Percentiles rank a stretch among this genome's conserved stretches.
These are phyloP conservation scores for Chalara sp. DNA, from an alignment of 2,329 filamentous ascomycete genomes.

Conservation along the genomic window DNA sequence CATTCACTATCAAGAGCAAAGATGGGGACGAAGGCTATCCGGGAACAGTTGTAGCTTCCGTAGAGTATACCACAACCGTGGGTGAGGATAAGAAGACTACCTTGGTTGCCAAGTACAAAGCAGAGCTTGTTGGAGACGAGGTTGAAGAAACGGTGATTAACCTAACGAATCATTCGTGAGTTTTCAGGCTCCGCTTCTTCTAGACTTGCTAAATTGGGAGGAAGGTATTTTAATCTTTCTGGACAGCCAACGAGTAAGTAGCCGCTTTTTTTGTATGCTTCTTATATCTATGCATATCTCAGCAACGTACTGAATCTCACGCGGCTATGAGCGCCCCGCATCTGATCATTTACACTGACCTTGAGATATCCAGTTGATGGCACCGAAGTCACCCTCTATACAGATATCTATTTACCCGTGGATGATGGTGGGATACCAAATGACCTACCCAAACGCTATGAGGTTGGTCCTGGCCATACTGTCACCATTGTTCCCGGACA, in stretches of 20 bases:
- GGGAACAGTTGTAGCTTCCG: slow-evolving; percentile 69
- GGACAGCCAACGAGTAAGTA: slow-evolving; percentile 38
- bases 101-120: slow-evolving; percentile 82
- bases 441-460: background rate
- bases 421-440: slow-evolving; percentile 68
- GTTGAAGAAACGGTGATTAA: slow-evolving; percentile 88
- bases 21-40: slow-evolving; percentile 90
- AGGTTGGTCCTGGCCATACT: slow-evolving; percentile 43
- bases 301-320: too few species aligned
- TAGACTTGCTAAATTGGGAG: background rate
- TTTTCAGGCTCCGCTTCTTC: slow-evolving; percentile 3
- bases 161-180: slow-evolving; percentile 90
- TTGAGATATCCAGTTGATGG: slow-evolving; percentile 37
- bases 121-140: slow-evolving; percentile 60
- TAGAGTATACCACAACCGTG: slow-evolving; percentile 72
- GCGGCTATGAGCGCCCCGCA: too few species aligned
- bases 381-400: slow-evolving; percentile 51
- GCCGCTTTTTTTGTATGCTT: too few species aligned
- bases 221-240: slow-evolving; percentile 59
- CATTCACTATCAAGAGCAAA: slow-evolving; percentile 59
- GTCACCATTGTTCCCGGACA: slow-evolving; percentile 51
- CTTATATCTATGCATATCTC: too few species aligned
- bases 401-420: slow-evolving; percentile 64
- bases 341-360: too few species aligned
- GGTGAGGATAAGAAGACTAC: slow-evolving; percentile 51